Percentiles rank a stretch among this genome's conserved stretches.
Conservation (phyloP, 306 rosid genomes). For the Medicago ruthenica region DNA sequence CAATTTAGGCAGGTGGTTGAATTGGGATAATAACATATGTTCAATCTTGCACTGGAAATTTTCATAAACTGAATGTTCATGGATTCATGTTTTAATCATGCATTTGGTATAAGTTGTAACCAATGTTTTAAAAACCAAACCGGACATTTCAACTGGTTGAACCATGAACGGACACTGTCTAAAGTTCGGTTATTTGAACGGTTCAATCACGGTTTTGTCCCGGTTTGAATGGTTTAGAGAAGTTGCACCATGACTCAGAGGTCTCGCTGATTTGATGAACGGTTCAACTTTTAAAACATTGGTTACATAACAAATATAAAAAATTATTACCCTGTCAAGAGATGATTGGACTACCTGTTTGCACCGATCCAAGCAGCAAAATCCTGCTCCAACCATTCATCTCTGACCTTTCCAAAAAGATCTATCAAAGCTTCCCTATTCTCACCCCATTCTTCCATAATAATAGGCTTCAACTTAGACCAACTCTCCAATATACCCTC, state of each 20-base stretch:
- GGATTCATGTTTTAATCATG: conserved; percentile 7
- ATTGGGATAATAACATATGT: conserved; percentile 9
- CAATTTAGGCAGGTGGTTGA: not conserved
- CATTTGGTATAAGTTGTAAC: not conserved
- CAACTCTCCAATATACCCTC: conserved; percentile 86
- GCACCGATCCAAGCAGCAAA: conserved; percentile 84
- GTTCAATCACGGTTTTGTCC: not conserved
- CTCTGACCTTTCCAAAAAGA: conserved; percentile 87
- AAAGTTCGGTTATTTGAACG: not conserved
- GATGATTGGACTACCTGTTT: conserved; percentile 68
- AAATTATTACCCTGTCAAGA: conserved; percentile 23
- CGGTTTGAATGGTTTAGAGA: not conserved
- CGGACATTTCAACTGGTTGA: not conserved
- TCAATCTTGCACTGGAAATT: conserved; percentile 19
- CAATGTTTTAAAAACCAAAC: not conserved
- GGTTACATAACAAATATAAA: not conserved
- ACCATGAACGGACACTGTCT: not conserved
- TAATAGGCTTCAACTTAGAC: conserved; percentile 76
- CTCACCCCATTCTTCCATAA: conserved; percentile 86
- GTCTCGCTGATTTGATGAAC: not conserved
- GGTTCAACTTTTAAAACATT: not conserved
- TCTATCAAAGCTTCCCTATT: conserved; percentile 68
- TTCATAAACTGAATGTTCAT: not conserved
- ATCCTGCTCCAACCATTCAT: conserved; percentile 88
- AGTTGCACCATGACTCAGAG: not conserved